phyloP scores from a whole-genome alignment of 768 basidiomycete genomes.

The Rhodotorula diobovata region DNA sequence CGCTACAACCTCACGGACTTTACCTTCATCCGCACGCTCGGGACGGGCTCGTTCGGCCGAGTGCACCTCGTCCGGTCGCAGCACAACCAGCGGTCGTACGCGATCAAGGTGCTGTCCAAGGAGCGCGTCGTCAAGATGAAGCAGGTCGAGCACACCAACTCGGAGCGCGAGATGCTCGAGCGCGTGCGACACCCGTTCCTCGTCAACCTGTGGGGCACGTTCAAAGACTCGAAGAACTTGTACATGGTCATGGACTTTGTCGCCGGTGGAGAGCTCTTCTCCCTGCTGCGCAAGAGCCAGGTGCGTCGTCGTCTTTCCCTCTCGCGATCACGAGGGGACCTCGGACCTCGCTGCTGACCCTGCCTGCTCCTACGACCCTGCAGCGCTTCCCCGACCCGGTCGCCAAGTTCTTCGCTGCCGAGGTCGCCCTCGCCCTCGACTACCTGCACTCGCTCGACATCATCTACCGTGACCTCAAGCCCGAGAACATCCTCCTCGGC shows the following conservation, averaged over 20 bases:
- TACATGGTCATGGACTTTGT: constrained; percentile 78
- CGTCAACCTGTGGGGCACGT: constrained; percentile 87
- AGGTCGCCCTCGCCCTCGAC: constrained; percentile 88
- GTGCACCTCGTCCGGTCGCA: constrained; percentile 75
- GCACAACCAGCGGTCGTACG: constrained; percentile 58
- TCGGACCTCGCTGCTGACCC: too few relatives aligned
- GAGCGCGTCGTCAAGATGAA: constrained; percentile 59
- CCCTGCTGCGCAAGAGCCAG: constrained; percentile 64
- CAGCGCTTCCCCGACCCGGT: constrained; percentile 95
- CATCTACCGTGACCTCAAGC: constrained; percentile 97
- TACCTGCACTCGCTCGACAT: constrained; percentile 96
- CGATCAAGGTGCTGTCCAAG: constrained; percentile 61
- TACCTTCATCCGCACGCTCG: constrained; percentile 48
- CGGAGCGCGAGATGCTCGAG: constrained; percentile 81
- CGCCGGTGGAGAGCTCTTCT: constrained; percentile 92
- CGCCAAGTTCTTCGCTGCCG: constrained; percentile 95
- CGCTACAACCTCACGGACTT: constrained; percentile 44
- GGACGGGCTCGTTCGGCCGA: constrained; percentile 92
- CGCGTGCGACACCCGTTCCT: constrained; percentile 92
- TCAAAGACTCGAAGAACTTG: constrained; percentile 91
- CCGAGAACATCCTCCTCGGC: constrained; percentile 49
- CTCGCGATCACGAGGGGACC: background rate
- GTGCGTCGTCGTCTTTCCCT: constrained; percentile 8
- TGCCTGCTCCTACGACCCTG: constrained; percentile 31
- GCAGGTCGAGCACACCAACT: constrained; percentile 97